Evolutionary conservation across 176 grass and related monocot genomes (phyloP).

Genomic region (Calamus simplicifolius): DNA sequence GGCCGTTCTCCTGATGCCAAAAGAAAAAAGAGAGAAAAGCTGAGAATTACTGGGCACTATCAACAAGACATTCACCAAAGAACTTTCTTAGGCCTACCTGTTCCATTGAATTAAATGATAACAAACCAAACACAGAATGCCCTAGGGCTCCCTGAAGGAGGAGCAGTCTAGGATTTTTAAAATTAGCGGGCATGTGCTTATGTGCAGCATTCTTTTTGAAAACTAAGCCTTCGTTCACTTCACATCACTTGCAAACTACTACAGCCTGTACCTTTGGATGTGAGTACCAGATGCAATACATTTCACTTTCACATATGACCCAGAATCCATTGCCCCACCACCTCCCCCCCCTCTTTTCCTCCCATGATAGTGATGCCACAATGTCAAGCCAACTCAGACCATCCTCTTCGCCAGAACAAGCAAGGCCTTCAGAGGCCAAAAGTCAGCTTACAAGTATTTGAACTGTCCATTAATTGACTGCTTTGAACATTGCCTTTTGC

Average conservation of each 20-base stretch:
- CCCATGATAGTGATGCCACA: constrained; percentile 71
- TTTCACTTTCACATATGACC: constrained; percentile 94
- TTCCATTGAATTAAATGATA: constrained; percentile 74
- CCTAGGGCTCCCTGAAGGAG: constrained; percentile 79
- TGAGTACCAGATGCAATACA: constrained; percentile 71
- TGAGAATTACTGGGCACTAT: background rate
- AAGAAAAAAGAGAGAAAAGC: constrained; percentile 11
- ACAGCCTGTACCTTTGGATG: constrained; percentile 48
- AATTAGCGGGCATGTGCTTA: constrained; percentile 84
- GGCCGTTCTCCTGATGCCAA: constrained; percentile 52
- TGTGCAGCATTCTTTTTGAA: constrained; percentile 95
- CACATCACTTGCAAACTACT: background rate
- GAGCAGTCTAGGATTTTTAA: constrained; percentile 77
- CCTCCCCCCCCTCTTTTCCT: too few relatives aligned
- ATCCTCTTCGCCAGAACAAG: constrained; percentile 27
- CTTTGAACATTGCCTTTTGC: constrained; percentile 74
- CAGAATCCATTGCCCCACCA: constrained; percentile 97
- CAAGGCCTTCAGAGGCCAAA: constrained; percentile 63
- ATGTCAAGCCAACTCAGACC: constrained; percentile 69
- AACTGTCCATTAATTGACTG: constrained; percentile 94
- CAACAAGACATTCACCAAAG: background rate
- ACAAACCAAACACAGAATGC: constrained; percentile 68
- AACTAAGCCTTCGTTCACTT: constrained; percentile 83
- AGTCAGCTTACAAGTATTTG: constrained; percentile 76
- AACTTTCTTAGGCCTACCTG: constrained; percentile 41